Conservation (phyloP, 2,329 filamentous ascomycete species). For the Talaromyces piceae region DNA sequence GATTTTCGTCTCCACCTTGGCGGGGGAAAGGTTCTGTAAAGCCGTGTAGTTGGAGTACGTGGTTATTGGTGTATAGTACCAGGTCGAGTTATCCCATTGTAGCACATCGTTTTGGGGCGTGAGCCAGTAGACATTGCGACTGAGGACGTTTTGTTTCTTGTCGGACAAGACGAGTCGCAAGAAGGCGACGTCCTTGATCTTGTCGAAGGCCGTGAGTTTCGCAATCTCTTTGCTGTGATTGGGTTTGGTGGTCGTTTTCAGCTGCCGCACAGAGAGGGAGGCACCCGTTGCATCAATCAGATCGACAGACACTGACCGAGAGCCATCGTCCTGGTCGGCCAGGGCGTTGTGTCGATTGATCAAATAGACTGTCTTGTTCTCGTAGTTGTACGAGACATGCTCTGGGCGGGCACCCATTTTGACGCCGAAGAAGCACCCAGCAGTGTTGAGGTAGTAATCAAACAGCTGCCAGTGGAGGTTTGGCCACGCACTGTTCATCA, state of each 20-base stretch:
- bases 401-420: conserved; percentile 47
- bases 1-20: conserved; percentile 29
- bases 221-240: conserved; percentile 39
- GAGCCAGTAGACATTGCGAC: conserved; percentile 57
- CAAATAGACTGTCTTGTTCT: conserved; percentile 39
- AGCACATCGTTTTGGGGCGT: conserved; percentile 41
- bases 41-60: conserved; percentile 44
- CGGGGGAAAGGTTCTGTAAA: conserved; percentile 34
- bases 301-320: conserved; percentile 42
- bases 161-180: conserved; percentile 42
- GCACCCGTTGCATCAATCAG: conserved; percentile 44
- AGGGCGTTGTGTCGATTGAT: conserved; percentile 46
- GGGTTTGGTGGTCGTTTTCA: conserved; percentile 33
- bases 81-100: conserved; percentile 51
- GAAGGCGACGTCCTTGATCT: conserved; percentile 41
- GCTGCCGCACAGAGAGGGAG: conserved; percentile 26
- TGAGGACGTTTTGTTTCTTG: conserved; percentile 33
- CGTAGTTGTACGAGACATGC: conserved; percentile 51
- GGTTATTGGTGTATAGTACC: conserved; percentile 53
- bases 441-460: conserved; percentile 54
- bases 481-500: conserved; percentile 60
- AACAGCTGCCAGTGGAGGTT: conserved; percentile 59
- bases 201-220: conserved; percentile 22
- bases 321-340: conserved; percentile 23
- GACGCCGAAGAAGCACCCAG: conserved; percentile 53